Percentiles rank a stretch among this genome's conserved stretches.
These are phyloP conservation scores for Haberlea rhodopensis DNA, from an alignment of 257 asterid genomes.

Conservation along the genomic window DNA sequence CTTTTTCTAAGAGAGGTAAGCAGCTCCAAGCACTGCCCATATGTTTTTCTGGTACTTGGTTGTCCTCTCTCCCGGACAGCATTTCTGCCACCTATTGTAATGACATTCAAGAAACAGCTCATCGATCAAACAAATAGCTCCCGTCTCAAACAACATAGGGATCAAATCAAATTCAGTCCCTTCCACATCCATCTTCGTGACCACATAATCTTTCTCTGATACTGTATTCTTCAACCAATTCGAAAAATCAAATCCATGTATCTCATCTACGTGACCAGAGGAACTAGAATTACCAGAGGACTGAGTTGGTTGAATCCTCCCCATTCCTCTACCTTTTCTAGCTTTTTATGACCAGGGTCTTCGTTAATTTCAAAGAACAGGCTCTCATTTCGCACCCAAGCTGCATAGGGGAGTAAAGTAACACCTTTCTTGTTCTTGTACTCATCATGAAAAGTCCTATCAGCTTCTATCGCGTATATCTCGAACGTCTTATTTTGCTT, in stretches of 20 bases:
- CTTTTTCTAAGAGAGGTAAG: constrained; percentile 71
- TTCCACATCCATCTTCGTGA: constrained; percentile 98
- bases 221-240: constrained; percentile 81
- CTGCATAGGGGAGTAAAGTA: constrained; percentile 80
- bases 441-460: constrained; percentile 61
- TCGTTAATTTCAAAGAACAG: constrained; percentile 78
- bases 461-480: constrained; percentile 91
- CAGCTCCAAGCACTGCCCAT: constrained; percentile 79
- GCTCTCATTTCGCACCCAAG: constrained; percentile 90
- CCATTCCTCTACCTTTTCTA: constrained; percentile 84
- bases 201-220: constrained; percentile 70
- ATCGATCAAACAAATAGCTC: constrained; percentile 87
- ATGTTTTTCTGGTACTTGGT: constrained; percentile 72
- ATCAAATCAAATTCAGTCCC: constrained; percentile 94
- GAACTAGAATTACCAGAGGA: constrained; percentile 36
- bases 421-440: constrained; percentile 78
- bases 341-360: constrained; percentile 63
- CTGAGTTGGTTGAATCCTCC: constrained; percentile 88
- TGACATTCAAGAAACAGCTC: constrained; percentile 96
- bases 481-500: constrained; percentile 90
- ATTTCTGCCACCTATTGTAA: constrained; percentile 95
- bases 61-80: constrained; percentile 93
- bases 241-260: constrained; percentile 89
- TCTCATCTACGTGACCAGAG: constrained; percentile 61
- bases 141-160: constrained; percentile 76